phyloP scores from a whole-genome alignment of 331 rosid genomes.

The Quercus lobata region DNA sequence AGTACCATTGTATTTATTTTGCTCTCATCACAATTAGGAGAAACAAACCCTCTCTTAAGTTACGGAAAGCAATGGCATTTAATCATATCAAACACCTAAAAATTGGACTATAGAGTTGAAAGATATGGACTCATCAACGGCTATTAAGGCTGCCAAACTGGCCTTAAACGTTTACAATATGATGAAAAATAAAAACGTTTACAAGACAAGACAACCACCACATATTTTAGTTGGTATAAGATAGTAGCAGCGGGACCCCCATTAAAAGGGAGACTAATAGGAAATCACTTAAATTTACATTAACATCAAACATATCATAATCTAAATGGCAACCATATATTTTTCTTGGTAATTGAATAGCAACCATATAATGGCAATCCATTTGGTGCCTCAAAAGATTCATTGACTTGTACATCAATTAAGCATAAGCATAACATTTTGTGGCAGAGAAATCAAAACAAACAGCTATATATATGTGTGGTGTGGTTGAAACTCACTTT shows the following conservation, averaged over 20 bases:
- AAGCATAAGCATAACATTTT: background rate
- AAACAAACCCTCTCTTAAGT: background rate
- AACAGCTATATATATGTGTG: conserved; percentile 1
- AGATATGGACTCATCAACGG: background rate
- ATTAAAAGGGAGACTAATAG: background rate
- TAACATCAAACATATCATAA: background rate
- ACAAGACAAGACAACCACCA: background rate
- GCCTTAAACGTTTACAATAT: background rate
- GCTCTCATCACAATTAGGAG: background rate
- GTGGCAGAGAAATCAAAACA: conserved; percentile 8
- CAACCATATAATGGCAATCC: background rate
- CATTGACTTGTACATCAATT: background rate
- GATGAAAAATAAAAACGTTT: too few relatives aligned
- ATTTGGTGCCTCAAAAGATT: background rate
- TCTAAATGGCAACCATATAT: background rate
- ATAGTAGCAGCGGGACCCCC: conserved; percentile 10
- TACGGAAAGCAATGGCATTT: too few relatives aligned
- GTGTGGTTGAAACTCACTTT: conserved; percentile 19
- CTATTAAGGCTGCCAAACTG: background rate
- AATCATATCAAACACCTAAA: background rate
- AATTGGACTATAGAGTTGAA: background rate
- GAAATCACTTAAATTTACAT: background rate
- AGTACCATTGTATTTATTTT: background rate
- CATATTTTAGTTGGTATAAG: background rate
- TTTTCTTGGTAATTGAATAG: background rate